Conservation (phyloP, 352 stramenopile species). For the Phytophthora fragariaefolia region DNA sequence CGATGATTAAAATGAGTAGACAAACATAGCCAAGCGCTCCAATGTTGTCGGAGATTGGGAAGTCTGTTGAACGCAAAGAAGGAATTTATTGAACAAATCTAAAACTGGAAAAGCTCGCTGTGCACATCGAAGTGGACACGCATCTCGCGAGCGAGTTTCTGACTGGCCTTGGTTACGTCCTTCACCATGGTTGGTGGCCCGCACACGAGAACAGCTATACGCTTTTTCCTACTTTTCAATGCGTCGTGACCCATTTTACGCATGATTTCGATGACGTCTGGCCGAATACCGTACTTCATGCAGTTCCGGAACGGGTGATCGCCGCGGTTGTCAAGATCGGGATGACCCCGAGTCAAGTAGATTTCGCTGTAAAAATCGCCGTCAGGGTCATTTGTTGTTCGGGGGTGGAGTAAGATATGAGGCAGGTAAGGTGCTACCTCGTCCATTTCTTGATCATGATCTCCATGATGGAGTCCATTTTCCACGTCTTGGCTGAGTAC, state of each 20-base stretch:
- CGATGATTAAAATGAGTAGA: background rate
- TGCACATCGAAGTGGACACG: slow-evolving; percentile 37
- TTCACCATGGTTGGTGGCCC: slow-evolving; percentile 32
- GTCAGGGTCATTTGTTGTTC: slow-evolving; percentile 3
- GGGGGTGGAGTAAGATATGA: slow-evolving; percentile 10
- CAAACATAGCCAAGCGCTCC: background rate
- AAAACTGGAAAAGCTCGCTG: slow-evolving; percentile 27
- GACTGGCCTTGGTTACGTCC: slow-evolving; percentile 17
- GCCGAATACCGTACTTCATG: slow-evolving; percentile 32
- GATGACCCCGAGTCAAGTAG: slow-evolving; percentile 26
- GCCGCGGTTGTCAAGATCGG: slow-evolving; percentile 38
- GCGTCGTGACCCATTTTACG: slow-evolving; percentile 25
- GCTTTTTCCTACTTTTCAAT: slow-evolving; percentile 16
- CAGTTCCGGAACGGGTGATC: slow-evolving; percentile 14
- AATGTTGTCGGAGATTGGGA: background rate
- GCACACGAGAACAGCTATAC: slow-evolving; percentile 39
- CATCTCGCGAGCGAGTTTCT: slow-evolving; percentile 18
- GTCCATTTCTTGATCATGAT: slow-evolving; percentile 13
- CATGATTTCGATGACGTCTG: slow-evolving; percentile 20
- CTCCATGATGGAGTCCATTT: background rate
- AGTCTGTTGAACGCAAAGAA: no score
- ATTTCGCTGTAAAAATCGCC: slow-evolving; percentile 37
- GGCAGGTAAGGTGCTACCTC: slow-evolving; percentile 17
- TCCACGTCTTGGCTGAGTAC: slow-evolving; percentile 8
- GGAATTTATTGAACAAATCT: no score